Base-by-base conservation (phyloP, 257 asterid genomes). In the Solanum virginianum region DNA sequence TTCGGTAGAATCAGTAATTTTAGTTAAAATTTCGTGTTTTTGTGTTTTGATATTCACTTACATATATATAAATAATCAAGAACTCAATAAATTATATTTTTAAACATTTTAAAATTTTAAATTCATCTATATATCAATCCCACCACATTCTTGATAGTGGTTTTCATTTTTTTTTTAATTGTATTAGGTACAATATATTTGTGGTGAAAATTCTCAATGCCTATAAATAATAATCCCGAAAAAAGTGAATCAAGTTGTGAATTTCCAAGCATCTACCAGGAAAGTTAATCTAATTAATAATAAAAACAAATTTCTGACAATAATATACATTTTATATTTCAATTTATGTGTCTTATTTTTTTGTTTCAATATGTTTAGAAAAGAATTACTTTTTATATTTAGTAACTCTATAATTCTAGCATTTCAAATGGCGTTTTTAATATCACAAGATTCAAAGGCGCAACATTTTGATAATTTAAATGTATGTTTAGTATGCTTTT, bases 301-400 rank as follows among this genome's bases (percentile, higher is more conserved):
- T 36, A 56, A 17, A 6, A 9, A 56, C 62, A 17, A 56, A 56
- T 56, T 56, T 3, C 17, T 56, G 4, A 6, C 11, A 56, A 17
- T 3, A 56, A 16, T 56, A 56, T 7, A 56, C 20, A 13, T 54
- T 14, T 5, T 6, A 12, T 15, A 7, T 54, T 65, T 65, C 18
- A 65, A 29, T 65, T 13, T 6, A 2, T 6, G 0, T 65, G 43
- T 65, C n/a, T 17, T 59, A 9, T 1, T 26, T 63, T 24, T 1
- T 54, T 0, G 20, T 57, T 20, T 18, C 0, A 18, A 1, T 0
- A 57, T 57, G 3, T 20, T 57, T 4, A 8, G 0, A 9, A 62
- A 62, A 62, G 4, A 62, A 62, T 62, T 59, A 0, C 10, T 11
- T 0, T 62, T 5, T 11, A 24, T 62, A 24, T 24, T 24, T 0